Evolutionary conservation across 1,284 basidiomycete genomes (phyloP).

Genomic region (Ganoderma sinense): DNA sequence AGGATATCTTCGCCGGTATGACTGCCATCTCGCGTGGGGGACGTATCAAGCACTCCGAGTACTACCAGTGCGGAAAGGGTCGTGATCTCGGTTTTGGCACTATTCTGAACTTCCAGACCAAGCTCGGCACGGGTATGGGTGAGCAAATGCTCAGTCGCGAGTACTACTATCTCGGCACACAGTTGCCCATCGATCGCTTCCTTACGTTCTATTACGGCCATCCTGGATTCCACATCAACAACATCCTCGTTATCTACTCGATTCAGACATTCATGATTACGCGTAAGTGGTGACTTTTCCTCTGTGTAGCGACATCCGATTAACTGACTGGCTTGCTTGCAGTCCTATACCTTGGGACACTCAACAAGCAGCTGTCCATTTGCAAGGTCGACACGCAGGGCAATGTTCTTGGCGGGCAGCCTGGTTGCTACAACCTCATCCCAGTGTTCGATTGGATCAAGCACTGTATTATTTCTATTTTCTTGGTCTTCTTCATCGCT

Average conservation of each 20-base stretch:
- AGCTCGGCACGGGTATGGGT: constrained; percentile 99
- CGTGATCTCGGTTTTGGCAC: constrained; percentile 99
- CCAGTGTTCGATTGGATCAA: constrained; percentile 97
- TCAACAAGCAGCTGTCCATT: constrained; percentile 90
- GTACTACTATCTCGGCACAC: constrained; percentile 99
- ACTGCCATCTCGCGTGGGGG: constrained; percentile 98
- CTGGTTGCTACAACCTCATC: constrained; percentile 92
- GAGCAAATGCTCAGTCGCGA: constrained; percentile 99
- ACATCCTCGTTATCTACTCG: constrained; percentile 97
- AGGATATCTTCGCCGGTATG: constrained; percentile 99
- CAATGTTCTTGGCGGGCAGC: constrained; percentile 81
- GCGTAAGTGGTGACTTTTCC: constrained; percentile 54
- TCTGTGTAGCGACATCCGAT: constrained; percentile 3
- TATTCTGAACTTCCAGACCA: constrained; percentile 99
- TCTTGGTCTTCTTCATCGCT: constrained; percentile 96
- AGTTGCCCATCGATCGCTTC: constrained; percentile 98
- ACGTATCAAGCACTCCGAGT: constrained; percentile 99
- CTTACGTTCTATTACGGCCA: constrained; percentile 99
- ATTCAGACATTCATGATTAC: constrained; percentile 96
- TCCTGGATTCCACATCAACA: constrained; percentile 99
- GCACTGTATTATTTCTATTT: constrained; percentile 94
- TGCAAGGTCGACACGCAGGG: constrained; percentile 86
- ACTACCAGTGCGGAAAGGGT: constrained; percentile 99
- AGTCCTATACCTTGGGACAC: constrained; percentile 92
- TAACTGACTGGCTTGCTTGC: constrained; percentile 31